A percentile compares a stretch with the other conserved stretches of the same genome.
Conservation (phyloP, 2,329 filamentous ascomycete species). For the Penicillium sp. region DNA sequence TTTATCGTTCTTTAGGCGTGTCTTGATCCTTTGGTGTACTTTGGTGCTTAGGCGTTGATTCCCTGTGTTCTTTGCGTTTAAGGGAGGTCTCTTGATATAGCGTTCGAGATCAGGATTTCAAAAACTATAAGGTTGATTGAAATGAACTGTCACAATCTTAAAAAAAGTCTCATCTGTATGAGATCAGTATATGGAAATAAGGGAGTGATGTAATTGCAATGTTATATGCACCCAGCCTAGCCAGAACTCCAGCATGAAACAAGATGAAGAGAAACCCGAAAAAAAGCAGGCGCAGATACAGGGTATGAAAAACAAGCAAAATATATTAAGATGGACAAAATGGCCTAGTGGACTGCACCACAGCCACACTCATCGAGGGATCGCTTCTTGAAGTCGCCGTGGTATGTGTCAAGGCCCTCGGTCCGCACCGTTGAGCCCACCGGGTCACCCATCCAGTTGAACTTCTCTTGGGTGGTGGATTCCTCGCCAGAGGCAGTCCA, state of each 20-base stretch:
- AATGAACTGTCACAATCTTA: not conserved
- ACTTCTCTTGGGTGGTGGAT: conserved; percentile 21
- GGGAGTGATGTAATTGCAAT: not conserved
- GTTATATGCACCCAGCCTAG: not conserved
- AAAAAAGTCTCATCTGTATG: not conserved
- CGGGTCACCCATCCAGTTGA: conserved; percentile 45
- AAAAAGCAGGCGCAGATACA: not conserved
- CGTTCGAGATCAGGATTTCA: too few species aligned
- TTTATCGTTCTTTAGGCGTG: too few species aligned
- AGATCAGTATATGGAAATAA: not conserved
- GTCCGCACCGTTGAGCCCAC: conserved; percentile 39
- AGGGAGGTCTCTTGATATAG: too few species aligned
- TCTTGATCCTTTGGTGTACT: too few species aligned
- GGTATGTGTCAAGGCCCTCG: conserved; percentile 46
- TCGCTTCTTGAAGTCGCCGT: conserved; percentile 46
- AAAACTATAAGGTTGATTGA: too few species aligned
- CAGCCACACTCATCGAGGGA: conserved; percentile 36
- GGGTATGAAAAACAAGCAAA: not conserved
- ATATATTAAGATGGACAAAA: conserved; percentile 9
- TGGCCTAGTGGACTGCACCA: conserved; percentile 26
- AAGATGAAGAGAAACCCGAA: not conserved
- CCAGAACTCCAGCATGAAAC: not conserved
- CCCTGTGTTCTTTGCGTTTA: too few species aligned
- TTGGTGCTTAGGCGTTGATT: too few species aligned
- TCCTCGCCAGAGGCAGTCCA: conserved; percentile 24